Conservation (phyloP, 2,329 filamentous ascomycete genomes). For the Colletotrichum sp. region DNA sequence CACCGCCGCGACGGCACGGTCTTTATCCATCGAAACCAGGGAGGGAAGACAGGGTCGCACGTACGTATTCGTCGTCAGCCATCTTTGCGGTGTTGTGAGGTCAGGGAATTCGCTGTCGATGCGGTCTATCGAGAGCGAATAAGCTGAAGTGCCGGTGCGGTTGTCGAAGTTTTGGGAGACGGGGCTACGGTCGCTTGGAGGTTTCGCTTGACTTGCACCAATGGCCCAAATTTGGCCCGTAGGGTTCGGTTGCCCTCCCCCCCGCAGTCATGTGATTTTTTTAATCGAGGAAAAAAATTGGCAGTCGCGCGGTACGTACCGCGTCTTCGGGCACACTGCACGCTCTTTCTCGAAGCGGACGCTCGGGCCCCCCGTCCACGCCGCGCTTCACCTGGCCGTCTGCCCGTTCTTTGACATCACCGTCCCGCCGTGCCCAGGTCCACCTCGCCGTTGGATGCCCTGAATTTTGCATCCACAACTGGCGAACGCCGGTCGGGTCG, state of each 20-base stretch:
- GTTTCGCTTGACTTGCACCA: constrained; percentile 19
- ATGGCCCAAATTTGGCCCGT: constrained; percentile 1
- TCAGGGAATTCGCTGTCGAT: constrained; percentile 49
- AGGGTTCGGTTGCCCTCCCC: constrained; percentile 22
- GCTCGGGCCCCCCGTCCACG: neutral
- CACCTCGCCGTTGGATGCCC: neutral
- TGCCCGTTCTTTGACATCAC: neutral
- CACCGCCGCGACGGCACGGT: neutral
- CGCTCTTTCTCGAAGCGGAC: neutral
- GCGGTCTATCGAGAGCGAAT: constrained; percentile 47
- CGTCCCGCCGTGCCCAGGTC: neutral
- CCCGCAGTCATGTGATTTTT: constrained; percentile 18
- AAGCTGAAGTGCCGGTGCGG: constrained; percentile 27
- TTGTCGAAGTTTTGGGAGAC: constrained; percentile 17
- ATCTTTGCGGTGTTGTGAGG: constrained; percentile 62
- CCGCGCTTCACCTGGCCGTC: neutral
- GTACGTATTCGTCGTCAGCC: constrained; percentile 89
- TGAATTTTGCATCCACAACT: neutral
- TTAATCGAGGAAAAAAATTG: neutral
- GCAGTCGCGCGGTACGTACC: neutral
- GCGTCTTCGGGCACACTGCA: neutral
- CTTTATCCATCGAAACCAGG: constrained; percentile 4
- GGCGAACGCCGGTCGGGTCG: neutral
- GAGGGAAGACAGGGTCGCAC: constrained; percentile 43
- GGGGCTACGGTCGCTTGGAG: constrained; percentile 14